Percentiles rank a stretch among this genome's conserved stretches.
Conservation (phyloP, 495 filamentous ascomycete species). For the Aspergillus saccharolyticus region DNA sequence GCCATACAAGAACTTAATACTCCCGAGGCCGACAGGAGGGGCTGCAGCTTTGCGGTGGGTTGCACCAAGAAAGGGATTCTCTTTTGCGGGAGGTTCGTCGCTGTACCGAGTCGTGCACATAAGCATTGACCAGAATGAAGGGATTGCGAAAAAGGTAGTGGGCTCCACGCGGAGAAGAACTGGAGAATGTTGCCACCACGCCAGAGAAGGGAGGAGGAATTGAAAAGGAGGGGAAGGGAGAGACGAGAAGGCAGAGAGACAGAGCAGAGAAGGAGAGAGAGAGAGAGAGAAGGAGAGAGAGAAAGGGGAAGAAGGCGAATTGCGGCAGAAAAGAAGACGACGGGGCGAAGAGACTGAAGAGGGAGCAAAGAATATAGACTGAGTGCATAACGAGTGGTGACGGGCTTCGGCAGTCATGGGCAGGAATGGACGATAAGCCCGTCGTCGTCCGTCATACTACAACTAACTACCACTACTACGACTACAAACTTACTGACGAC, state of each 20-base stretch:
- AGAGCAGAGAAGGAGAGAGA: conserved; percentile 1
- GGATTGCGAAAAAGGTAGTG: neutral
- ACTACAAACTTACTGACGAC: neutral
- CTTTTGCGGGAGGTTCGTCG: neutral
- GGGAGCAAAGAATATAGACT: conserved; percentile 2
- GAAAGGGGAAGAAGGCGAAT: neutral
- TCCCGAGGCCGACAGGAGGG: conserved; percentile 5
- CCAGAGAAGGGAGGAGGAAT: conserved; percentile 1
- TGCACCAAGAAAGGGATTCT: neutral
- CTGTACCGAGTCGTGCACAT: neutral
- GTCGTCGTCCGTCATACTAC: neutral
- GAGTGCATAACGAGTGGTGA: neutral
- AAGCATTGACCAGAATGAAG: neutral
- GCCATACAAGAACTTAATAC: conserved; percentile 15
- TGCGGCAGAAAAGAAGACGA: neutral
- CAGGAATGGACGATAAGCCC: neutral
- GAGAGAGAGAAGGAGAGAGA: conserved; percentile 6
- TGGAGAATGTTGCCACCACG: neutral
- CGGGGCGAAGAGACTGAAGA: neutral
- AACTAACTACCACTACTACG: neutral
- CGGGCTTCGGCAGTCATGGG: neutral
- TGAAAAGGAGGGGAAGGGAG: conserved; percentile 6
- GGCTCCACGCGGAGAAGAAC: neutral
- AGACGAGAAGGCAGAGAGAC: conserved; percentile 20
- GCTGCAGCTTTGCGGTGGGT: neutral